Base-by-base conservation (phyloP, 495 filamentous ascomycete genomes). In the Penicillium lividum region DNA sequence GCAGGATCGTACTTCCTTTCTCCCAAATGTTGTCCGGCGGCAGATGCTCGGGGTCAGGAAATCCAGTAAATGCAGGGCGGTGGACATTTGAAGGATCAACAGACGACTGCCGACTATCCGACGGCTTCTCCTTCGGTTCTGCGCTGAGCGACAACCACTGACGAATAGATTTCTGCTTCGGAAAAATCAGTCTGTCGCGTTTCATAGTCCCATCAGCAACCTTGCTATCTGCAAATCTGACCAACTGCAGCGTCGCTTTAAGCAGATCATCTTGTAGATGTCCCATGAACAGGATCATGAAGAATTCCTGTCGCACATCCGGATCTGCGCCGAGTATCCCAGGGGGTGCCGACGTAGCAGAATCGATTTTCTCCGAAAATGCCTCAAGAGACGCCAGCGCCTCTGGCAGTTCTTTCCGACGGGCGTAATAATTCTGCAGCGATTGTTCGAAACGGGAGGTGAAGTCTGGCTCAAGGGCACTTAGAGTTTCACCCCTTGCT, bases 21-120 rank as follows among this genome's bases (percentile, higher is more conserved):
- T 92, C 79, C 81, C 82, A 88, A 2, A 68, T 47, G 34, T 80
- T 89, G 13, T 73, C 68, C 0, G 89, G 84, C 1, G 84, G 84
- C 0, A 92, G 78, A 69, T 92, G 89, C 58, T 93, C 89, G 0
- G 89, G 89, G 57, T 93, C 86, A 56, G 70, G 69, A 27, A 69
- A 61, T 9, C 56, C 53, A 36, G 50, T 47, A 1, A 36, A 33
- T 27, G 38, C 42, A 30, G 54, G 42, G 0, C 55, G 52, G 34
- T 64, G 56, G 16, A 62, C 29, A 22, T 44, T 49, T 1, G 63
- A 64, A 3, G 65, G 59, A 38, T 65, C 57, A 9, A 60, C 64
- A 38, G 67, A 70, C 0, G 67, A 67, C 9, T 60, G 51, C 43
- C 67, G 54, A 18, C 57, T 62, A n/a, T 62, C 55, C 9, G 58